phyloP scores from a whole-genome alignment of 2,329 filamentous ascomycete species.

The Cladosporium austrohemisphaericum region DNA sequence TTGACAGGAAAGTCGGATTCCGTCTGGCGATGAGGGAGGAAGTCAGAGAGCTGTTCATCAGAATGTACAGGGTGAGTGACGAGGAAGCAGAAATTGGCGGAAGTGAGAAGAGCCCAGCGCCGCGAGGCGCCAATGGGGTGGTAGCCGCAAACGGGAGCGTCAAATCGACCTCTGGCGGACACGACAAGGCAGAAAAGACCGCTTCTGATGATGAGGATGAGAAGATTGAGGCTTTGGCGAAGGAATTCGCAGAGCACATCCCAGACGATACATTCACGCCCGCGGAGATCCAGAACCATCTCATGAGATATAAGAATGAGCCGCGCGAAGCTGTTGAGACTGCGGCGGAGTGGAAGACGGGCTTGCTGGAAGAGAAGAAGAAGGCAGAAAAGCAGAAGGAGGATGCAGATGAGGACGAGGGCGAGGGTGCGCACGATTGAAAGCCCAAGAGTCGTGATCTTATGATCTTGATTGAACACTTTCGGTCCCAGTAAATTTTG shows the following conservation, averaged over 20 bases:
- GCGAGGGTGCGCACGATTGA: too few relatives aligned
- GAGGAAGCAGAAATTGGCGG: constrained; percentile 15
- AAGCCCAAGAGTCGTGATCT: too few relatives aligned
- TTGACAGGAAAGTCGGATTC: constrained; percentile 66
- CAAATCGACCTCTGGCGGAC: constrained; percentile 4
- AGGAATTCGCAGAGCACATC: constrained; percentile 43
- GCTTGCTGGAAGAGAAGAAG: constrained; percentile 29
- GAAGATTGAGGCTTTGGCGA: constrained; percentile 40
- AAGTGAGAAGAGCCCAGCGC: not conserved
- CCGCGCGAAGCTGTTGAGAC: constrained; percentile 43
- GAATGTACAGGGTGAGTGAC: constrained; percentile 34
- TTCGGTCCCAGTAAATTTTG: too few relatives aligned
- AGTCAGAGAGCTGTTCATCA: constrained; percentile 41
- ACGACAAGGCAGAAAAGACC: constrained; percentile 12
- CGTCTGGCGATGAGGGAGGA: constrained; percentile 41
- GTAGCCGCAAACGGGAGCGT: constrained; percentile 4
- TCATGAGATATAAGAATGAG: constrained; percentile 50
- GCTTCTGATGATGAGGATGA: constrained; percentile 16
- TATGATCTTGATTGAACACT: too few relatives aligned
- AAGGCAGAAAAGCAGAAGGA: constrained; percentile 17
- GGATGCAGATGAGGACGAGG: constrained; percentile 1
- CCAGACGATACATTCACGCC: constrained; percentile 49
- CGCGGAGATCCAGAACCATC: constrained; percentile 52
- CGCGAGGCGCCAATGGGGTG: constrained; percentile 18
- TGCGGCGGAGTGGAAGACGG: constrained; percentile 42